phyloP scores from a whole-genome alignment of 1,139 yeast genomes.

The Hyphopichia wangnamkhiaoensis region DNA sequence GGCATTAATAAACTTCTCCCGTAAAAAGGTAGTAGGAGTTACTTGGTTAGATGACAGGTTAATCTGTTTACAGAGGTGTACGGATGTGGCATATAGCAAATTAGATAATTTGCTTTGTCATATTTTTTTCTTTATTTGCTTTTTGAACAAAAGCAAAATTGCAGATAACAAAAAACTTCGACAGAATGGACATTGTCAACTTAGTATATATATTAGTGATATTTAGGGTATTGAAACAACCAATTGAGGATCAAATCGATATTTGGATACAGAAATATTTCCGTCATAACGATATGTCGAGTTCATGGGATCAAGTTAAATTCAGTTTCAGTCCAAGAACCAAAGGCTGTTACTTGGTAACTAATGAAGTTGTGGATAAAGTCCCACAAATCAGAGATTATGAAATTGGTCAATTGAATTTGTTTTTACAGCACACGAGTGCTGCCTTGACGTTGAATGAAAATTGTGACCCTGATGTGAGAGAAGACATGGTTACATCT shows the following conservation, averaged over 20 bases:
- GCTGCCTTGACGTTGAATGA: conserved; percentile 78
- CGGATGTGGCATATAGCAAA: too few species aligned
- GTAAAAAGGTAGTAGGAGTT: too few species aligned
- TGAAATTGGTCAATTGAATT: conserved; percentile 63
- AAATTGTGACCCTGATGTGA: conserved; percentile 78
- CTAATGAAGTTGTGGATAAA: conserved; percentile 58
- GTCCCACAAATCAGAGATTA: conserved; percentile 62
- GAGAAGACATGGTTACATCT: conserved; percentile 64
- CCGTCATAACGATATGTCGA: conserved; percentile 2
- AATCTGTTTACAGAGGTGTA: too few species aligned
- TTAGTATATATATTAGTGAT: too few species aligned
- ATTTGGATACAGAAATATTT: background rate
- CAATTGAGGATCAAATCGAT: background rate
- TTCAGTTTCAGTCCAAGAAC: conserved; percentile 59
- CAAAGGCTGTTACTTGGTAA: conserved; percentile 70
- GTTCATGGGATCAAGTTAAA: conserved; percentile 56
- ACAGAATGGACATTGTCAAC: too few species aligned
- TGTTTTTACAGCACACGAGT: conserved; percentile 77
- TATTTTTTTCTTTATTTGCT: too few species aligned
- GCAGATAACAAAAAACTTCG: too few species aligned
- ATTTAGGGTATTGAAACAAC: too few species aligned
- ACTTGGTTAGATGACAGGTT: too few species aligned
- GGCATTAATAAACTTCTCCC: too few species aligned
- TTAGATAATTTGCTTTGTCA: too few species aligned
- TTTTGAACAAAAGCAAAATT: too few species aligned